Evolutionary conservation across 1,139 yeast species (phyloP).

Genomic region (Taphrina flavorubra): DNA sequence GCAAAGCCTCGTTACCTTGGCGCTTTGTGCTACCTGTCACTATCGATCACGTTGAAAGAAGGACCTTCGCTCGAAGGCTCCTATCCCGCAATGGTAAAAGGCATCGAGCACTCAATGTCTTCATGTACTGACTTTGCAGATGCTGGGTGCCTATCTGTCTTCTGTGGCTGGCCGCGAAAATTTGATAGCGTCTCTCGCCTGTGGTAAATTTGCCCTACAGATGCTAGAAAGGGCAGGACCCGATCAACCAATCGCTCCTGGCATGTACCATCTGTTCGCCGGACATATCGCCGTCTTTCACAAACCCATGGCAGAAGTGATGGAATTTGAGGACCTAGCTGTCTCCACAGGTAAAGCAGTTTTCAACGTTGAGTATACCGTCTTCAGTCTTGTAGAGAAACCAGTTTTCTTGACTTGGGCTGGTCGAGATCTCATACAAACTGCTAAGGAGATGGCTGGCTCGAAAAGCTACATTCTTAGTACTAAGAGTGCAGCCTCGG

Average conservation of each 20-base stretch:
- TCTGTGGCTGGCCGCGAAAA: constrained; percentile 13
- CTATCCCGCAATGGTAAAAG: constrained; percentile 22
- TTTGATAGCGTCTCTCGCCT: constrained; percentile 8
- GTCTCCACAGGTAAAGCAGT: constrained; percentile 15
- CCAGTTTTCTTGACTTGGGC: constrained; percentile 26
- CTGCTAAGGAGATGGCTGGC: constrained; percentile 7
- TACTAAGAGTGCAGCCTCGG: constrained; percentile 12
- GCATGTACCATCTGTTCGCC: constrained; percentile 25
- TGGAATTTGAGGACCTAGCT: constrained; percentile 15
- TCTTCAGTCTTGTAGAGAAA: constrained; percentile 14
- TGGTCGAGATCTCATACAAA: constrained; percentile 11
- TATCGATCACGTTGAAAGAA: constrained; percentile 1
- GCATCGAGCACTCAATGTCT: background rate
- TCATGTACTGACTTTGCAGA: constrained; percentile 10
- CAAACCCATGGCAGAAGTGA: constrained; percentile 13
- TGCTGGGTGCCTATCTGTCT: constrained; percentile 20
- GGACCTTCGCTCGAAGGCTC: constrained; percentile 23
- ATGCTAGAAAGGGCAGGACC: constrained; percentile 9
- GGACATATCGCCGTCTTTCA: constrained; percentile 31
- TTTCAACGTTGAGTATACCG: constrained; percentile 19
- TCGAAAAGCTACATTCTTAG: constrained; percentile 2
- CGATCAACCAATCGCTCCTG: constrained; percentile 19
- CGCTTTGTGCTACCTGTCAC: constrained; percentile 14
- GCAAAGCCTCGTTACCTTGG: constrained; percentile 2
- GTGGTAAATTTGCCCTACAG: constrained; percentile 9